phyloP scores from a whole-genome alignment of 805 yeast genomes.

The Suhomyces sp. region DNA sequence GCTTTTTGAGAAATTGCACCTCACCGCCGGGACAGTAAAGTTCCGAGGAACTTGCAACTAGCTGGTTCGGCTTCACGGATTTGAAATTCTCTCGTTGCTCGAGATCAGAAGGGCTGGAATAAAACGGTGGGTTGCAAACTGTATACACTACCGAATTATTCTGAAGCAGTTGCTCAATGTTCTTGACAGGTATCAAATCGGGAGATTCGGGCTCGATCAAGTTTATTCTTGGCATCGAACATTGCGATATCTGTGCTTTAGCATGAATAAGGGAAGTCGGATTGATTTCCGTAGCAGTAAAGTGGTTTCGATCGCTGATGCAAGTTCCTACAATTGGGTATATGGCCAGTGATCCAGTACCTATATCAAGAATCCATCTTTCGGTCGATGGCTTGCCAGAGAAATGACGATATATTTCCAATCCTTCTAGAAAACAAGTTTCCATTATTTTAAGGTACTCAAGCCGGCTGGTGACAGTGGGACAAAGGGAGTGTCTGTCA shows the following conservation, averaged over 20 bases:
- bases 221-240: neutral
- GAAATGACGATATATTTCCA: conserved; percentile 5
- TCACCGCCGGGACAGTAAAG: conserved; percentile 18
- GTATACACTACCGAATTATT: conserved; percentile 9
- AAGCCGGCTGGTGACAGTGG: conserved; percentile 17
- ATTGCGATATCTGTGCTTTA: neutral
- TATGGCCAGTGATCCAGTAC: conserved; percentile 20
- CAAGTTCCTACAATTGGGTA: conserved; percentile 15
- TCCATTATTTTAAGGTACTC: conserved; percentile 18
- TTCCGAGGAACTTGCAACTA: conserved; percentile 10
- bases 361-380: conserved; percentile 15
- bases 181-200: conserved; percentile 1
- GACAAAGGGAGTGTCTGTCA: conserved; percentile 15
- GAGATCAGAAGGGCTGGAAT: conserved; percentile 8
- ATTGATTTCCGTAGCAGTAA: conserved; percentile 17
- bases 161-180: neutral
- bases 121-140: conserved; percentile 23
- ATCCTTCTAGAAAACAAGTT: conserved; percentile 6
- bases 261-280: conserved; percentile 11
- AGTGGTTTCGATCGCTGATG: conserved; percentile 1
- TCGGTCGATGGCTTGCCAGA: neutral
- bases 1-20: conserved; percentile 10
- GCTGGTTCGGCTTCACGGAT: conserved; percentile 6
- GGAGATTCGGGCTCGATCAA: neutral
- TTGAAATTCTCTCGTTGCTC: conserved; percentile 6